Evolutionary conservation across 1,284 basidiomycete species (phyloP), one percentile per base, ranked within the genome.

Genomic region (Athelia sp.): DNA sequence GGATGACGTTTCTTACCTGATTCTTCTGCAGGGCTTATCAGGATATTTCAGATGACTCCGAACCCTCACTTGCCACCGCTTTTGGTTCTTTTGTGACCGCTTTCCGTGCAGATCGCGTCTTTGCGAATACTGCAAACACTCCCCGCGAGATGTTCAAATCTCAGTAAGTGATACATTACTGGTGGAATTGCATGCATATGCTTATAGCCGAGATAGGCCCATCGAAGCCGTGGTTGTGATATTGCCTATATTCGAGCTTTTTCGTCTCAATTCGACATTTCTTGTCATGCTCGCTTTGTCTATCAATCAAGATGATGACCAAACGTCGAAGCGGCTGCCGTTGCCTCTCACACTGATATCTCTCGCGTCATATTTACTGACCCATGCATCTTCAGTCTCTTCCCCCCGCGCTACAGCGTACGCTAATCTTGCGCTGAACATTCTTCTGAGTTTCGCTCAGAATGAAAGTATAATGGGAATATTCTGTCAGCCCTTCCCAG

Each of bases 321-420:
- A 47, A 45, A 61, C 46, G 23, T 52, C 54, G 17, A 53, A 56
- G 23, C 53, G 54, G 22, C 50, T 66, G 6, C 68, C 73, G n/a
- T 58, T 76, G 15, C 62, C 73, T 3, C 67, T 73, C 52, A 75
- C 73, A 13, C 57, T 81, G 17, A 54, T 84, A 47, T 74, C 78
- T 2, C 59, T 84, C 46, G 75, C 77, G 2, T 84, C 83, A 0
- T 85, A 85, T 64, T 54, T 84, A 43, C 63, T 83, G 44, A 76
- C 80, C 1, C 82, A 86, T 58, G 82, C 82, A 4, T 78, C 79
- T 2, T 78, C 82, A 2, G 69, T 74, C 0, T 72, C 73, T 2
- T 78, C 80, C 4, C 62, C 75, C 8, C 75, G 82, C 17, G 75
- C 81, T 4, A 69, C 78, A 40, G 76, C 76, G 3, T 87, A 87